Evolutionary conservation across 2,329 filamentous ascomycete species (phyloP).

Genomic region (Neobulgaria alba): DNA sequence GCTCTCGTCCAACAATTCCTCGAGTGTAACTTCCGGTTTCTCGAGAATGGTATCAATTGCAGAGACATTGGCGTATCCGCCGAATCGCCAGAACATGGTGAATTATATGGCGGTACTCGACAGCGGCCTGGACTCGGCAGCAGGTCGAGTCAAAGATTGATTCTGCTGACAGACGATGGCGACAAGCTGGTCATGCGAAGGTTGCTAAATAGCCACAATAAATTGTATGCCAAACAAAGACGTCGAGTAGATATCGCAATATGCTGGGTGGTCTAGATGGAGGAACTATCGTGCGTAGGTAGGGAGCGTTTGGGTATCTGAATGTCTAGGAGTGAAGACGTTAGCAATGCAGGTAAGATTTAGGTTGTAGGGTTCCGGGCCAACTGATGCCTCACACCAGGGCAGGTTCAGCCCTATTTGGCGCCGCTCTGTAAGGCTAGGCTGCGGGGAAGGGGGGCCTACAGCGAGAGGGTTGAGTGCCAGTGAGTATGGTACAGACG

Average conservation of each 20-base stretch:
- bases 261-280: slow-evolving; percentile 13
- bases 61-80: slow-evolving; percentile 95
- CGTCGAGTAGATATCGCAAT: slow-evolving; percentile 12
- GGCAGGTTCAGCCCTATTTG: slow-evolving; percentile 17
- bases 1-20: slow-evolving; percentile 91
- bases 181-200: slow-evolving; percentile 26
- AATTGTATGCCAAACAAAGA: slow-evolving; percentile 15
- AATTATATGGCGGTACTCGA: slow-evolving; percentile 25
- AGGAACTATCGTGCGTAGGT: slow-evolving; percentile 18
- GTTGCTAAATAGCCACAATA: slow-evolving; percentile 12
- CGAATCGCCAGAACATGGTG: slow-evolving; percentile 99
- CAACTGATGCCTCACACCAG: slow-evolving; percentile 11
- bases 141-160: slow-evolving; percentile 17
- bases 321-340: slow-evolving; percentile 8
- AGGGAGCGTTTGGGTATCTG: slow-evolving; percentile 12
- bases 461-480: slow-evolving; percentile 11
- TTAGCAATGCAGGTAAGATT: slow-evolving; percentile 11
- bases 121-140: slow-evolving; percentile 21
- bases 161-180: slow-evolving; percentile 14
- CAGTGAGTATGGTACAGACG: slow-evolving; percentile 18
- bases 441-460: slow-evolving; percentile 10
- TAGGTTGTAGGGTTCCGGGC: slow-evolving; percentile 6
- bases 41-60: slow-evolving; percentile 95
- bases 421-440: slow-evolving; percentile 7
- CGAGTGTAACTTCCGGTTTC: slow-evolving; percentile 86